Evolutionary conservation across 768 basidiomycete genomes (phyloP).

Genomic region (Leucocoprinus birnbaumii): DNA sequence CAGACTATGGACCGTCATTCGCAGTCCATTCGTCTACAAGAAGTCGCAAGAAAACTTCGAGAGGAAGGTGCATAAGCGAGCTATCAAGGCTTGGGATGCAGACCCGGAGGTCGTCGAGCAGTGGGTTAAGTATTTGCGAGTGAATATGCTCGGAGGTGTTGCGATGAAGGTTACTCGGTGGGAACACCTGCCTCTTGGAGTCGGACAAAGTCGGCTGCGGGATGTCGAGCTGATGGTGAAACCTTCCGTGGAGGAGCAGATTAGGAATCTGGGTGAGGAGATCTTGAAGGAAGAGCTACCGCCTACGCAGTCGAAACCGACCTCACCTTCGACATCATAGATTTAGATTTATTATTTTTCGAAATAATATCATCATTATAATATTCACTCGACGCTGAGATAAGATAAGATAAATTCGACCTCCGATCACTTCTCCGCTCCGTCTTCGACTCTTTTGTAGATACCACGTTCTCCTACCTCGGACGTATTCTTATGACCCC

Average conservation of each 20-base stretch:
- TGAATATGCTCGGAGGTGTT: conserved; percentile 79
- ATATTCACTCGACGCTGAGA: too few relatives aligned
- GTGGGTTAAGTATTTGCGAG: conserved; percentile 77
- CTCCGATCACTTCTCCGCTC: too few relatives aligned
- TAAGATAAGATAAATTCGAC: too few relatives aligned
- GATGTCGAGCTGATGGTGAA: neutral
- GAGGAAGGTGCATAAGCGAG: conserved; percentile 75
- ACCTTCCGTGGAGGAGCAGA: neutral
- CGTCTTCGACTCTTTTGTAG: too few relatives aligned
- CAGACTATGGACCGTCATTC: conserved; percentile 80
- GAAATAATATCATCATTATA: neutral
- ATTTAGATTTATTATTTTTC: neutral
- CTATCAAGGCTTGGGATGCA: conserved; percentile 90
- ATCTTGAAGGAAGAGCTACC: conserved; percentile 27
- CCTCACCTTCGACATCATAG: too few relatives aligned
- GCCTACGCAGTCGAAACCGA: neutral
- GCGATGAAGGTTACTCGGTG: conserved; percentile 82
- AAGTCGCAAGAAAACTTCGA: conserved; percentile 97
- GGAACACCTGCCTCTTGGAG: conserved; percentile 60
- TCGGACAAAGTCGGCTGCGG: conserved; percentile 24
- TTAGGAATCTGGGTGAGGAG: conserved; percentile 23
- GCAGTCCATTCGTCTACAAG: conserved; percentile 88
- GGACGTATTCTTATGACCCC: too few relatives aligned
- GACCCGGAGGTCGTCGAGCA: conserved; percentile 72
- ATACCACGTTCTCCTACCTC: too few relatives aligned